Conservation (phyloP, 208 protist genomes). For the Leishmania gerbilli region DNA sequence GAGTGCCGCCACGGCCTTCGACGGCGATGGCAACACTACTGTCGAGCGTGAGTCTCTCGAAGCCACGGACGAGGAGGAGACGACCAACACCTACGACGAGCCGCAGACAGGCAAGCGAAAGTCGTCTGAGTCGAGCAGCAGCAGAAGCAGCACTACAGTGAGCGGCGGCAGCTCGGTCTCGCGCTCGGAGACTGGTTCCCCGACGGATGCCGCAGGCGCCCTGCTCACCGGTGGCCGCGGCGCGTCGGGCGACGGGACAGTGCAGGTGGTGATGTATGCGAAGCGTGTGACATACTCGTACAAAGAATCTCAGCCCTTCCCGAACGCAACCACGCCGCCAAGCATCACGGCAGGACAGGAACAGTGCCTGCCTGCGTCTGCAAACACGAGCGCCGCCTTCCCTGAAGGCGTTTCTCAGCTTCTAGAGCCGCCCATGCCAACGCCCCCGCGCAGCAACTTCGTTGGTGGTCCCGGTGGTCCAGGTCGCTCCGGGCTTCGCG, state of each 20-base stretch:
- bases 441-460: conserved; percentile 24
- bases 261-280: not conserved
- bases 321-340: not conserved
- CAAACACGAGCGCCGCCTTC: conserved; percentile 36
- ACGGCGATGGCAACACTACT: not conserved
- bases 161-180: conserved; percentile 5
- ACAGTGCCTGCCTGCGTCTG: conserved; percentile 10
- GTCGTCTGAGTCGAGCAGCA: not conserved
- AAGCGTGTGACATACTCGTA: conserved; percentile 18
- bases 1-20: not conserved
- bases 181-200: not conserved
- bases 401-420: conserved; percentile 26
- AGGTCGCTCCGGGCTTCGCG: conserved; percentile 10
- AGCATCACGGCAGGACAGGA: conserved; percentile 2
- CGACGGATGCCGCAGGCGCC: not conserved
- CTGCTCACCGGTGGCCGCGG: not conserved
- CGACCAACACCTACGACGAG: conserved; percentile 39
- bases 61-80: conserved; percentile 41
- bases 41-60: conserved; percentile 32
- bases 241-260: not conserved
- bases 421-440: not conserved
- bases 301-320: conserved; percentile 6
- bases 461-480: conserved; percentile 40
- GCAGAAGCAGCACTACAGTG: conserved; percentile 10
- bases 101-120: conserved; percentile 16